A percentile compares a stretch with the other conserved stretches of the same genome.
These are phyloP conservation scores for Taxillus chinensis DNA, from an alignment of 164 flowering plant species.

Conservation along the genomic window DNA sequence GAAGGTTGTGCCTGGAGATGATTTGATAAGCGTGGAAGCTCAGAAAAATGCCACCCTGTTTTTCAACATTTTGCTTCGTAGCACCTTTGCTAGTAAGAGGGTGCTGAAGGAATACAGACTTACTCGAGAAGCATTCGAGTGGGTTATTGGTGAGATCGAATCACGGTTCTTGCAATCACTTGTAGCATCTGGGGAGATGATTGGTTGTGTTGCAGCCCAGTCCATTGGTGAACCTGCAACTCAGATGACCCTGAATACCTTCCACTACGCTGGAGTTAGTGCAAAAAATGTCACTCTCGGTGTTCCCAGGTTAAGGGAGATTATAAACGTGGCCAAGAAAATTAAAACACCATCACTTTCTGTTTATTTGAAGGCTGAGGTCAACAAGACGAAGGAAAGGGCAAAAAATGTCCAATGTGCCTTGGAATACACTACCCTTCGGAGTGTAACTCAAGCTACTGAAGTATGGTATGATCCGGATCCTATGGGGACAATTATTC, in stretches of 20 bases:
- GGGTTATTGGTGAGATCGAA: slow-evolving; percentile 98
- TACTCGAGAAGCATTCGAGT: slow-evolving; percentile 90
- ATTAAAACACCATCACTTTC: slow-evolving; percentile 97
- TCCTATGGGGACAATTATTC: slow-evolving; percentile 92
- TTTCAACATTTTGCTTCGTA: slow-evolving; percentile 82
- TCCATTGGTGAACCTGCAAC: slow-evolving; percentile 99
- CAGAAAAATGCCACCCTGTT: slow-evolving; percentile 96
- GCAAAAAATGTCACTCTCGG: slow-evolving; percentile 99
- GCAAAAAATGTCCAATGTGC: slow-evolving; percentile 98
- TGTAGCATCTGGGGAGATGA: slow-evolving; percentile 99
- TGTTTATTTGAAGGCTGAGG: slow-evolving; percentile 81
- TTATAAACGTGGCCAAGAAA: slow-evolving; percentile 95
- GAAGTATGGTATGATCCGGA: slow-evolving; percentile 99
- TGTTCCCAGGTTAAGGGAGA: slow-evolving; percentile 94
- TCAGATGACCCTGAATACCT: slow-evolving; percentile 96
- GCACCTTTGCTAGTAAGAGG: slow-evolving; percentile 90
- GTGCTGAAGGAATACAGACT: slow-evolving; percentile 89
- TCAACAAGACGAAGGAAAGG: slow-evolving; percentile 67
- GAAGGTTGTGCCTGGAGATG: slow-evolving; percentile 94
- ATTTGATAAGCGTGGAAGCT: slow-evolving; percentile 81
- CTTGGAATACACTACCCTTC: slow-evolving; percentile 81
- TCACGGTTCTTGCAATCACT: slow-evolving; percentile 89
- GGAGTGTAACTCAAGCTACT: slow-evolving; percentile 97
- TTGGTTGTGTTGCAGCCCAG: slow-evolving; percentile 99
- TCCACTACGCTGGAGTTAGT: slow-evolving; percentile 99